phyloP scores from a whole-genome alignment of 202 grass and related monocot species.

The Tripidium arundinaceum region DNA sequence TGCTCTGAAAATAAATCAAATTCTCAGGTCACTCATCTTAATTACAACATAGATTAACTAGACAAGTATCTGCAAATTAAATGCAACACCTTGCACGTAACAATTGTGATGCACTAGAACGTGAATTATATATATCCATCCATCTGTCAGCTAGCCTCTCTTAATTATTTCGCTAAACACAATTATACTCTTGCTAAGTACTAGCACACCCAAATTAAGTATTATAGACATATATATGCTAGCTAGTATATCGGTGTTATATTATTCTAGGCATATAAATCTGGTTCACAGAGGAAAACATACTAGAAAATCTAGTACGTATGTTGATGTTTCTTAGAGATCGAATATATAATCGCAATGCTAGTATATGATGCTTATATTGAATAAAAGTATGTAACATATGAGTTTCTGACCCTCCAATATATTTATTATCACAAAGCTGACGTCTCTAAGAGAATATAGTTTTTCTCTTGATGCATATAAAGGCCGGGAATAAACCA shows the following conservation, averaged over 20 bases:
- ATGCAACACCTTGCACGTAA: neutral
- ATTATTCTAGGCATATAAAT: neutral
- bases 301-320: neutral
- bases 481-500: neutral
- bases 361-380: neutral
- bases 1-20: neutral
- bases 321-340: neutral
- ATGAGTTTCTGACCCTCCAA: neutral
- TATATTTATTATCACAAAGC: neutral
- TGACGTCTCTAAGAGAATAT: slow-evolving; percentile 1
- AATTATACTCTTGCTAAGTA: too few relatives aligned
- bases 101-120: neutral
- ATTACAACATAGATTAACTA: neutral
- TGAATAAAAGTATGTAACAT: neutral
- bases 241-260: too few relatives aligned
- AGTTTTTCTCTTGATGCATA: neutral
- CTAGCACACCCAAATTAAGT: too few relatives aligned
- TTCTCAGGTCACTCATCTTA: neutral
- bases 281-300: neutral
- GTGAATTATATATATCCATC: neutral
- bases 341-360: neutral
- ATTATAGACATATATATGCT: too few relatives aligned
- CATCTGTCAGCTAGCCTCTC: neutral
- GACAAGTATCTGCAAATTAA: neutral
- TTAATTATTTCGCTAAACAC: neutral